phyloP scores from a whole-genome alignment of 2,329 filamentous ascomycete genomes.

The Colletotrichum horii region DNA sequence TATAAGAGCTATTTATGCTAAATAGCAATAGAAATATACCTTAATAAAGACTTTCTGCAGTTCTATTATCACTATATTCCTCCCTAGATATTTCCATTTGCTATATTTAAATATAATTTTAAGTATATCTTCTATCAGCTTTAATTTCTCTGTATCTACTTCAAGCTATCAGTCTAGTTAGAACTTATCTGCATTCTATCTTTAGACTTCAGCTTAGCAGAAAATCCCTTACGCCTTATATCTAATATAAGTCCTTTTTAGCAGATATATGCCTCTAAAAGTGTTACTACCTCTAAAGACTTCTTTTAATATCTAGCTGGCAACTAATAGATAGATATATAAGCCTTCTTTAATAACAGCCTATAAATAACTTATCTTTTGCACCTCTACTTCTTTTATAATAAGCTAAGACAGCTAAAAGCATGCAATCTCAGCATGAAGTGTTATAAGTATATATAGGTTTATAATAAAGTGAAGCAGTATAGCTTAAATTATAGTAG shows the following conservation, averaged over 20 bases:
- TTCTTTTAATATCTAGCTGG: constrained; percentile 38
- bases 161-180: background rate
- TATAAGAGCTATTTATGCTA: background rate
- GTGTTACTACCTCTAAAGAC: constrained; percentile 39
- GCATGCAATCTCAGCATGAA: constrained; percentile 48
- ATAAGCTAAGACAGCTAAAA: background rate
- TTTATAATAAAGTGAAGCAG: constrained; percentile 57
- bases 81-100: constrained; percentile 40
- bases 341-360: constrained; percentile 56
- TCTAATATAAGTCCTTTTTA: constrained; percentile 33
- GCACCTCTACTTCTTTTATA: constrained; percentile 37
- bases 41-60: constrained; percentile 31
- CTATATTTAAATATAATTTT: constrained; percentile 44
- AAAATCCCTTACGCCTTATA: constrained; percentile 38
- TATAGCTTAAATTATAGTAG: constrained; percentile 56
- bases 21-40: constrained; percentile 29
- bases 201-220: background rate
- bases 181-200: background rate
- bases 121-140: constrained; percentile 37
- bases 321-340: constrained; percentile 39
- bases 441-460: constrained; percentile 47
- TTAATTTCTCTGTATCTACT: constrained; percentile 30
- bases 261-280: constrained; percentile 35
- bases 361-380: constrained; percentile 45
- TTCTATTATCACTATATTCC: constrained; percentile 41